These are phyloP conservation scores for Saccharum spontaneum DNA, from an alignment of 176 grass and related monocot genomes.

Conservation along the genomic window DNA sequence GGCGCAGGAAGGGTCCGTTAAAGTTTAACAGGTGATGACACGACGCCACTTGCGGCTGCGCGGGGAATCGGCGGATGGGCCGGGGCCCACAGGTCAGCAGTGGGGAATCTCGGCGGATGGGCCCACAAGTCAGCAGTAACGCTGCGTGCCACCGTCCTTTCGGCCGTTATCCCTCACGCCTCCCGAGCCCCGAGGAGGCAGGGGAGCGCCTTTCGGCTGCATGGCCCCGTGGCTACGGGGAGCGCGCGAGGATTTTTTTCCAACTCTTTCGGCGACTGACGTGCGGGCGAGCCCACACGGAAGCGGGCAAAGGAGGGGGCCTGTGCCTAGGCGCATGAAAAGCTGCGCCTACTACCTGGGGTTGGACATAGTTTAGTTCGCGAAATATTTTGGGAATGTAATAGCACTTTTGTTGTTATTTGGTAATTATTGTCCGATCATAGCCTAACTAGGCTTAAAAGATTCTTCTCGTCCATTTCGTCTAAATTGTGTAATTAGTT, in stretches of 20 bases:
- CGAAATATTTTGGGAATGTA: no score
- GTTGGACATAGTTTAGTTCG: no score
- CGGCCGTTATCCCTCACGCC: conserved; percentile 32
- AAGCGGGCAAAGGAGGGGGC: not conserved
- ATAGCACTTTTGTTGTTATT: no score
- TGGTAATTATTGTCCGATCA: no score
- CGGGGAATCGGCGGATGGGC: rapidly evolving
- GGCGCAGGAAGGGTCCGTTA: not conserved
- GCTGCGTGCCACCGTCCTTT: not conserved
- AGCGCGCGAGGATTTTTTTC: not conserved
- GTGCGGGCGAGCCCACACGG: not conserved
- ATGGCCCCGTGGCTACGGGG: no score
- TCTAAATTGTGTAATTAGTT: no score
- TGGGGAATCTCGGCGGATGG: rapidly evolving
- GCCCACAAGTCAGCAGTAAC: not conserved
- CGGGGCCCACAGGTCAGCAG: not conserved
- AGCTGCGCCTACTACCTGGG: not conserved
- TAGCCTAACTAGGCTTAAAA: no score
- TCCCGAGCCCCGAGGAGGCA: not conserved
- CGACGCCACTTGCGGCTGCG: conserved; percentile 8
- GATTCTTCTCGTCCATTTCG: no score
- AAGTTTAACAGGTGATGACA: conserved; percentile 15
- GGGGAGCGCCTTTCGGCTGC: conserved; percentile 9
- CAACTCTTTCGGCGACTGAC: not conserved
- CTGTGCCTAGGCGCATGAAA: not conserved